phyloP scores from a whole-genome alignment of 2,329 filamentous ascomycete genomes.

The Aureobasidium namibiae region DNA sequence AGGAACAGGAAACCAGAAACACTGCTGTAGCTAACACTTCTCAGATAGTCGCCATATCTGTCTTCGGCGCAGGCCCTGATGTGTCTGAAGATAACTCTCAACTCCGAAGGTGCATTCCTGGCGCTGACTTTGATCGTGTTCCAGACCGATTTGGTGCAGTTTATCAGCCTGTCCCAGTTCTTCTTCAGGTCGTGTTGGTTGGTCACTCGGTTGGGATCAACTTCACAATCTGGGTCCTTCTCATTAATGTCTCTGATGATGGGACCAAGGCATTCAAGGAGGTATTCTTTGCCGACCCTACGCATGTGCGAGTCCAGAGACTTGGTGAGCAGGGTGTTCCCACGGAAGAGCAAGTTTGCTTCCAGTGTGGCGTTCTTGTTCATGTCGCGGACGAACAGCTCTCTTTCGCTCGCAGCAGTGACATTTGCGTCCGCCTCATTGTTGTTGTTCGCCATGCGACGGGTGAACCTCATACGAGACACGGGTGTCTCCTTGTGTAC shows the following conservation, averaged over 20 bases:
- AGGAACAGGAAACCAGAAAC: conserved; percentile 92
- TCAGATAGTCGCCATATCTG: conserved; percentile 84
- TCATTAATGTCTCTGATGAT: conserved; percentile 86
- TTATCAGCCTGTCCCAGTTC: conserved; percentile 73
- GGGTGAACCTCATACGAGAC: conserved; percentile 59
- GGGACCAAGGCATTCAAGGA: conserved; percentile 78
- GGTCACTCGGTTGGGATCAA: conserved; percentile 74
- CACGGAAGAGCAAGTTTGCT: conserved; percentile 88
- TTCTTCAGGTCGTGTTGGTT: conserved; percentile 63
- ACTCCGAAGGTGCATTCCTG: conserved; percentile 65
- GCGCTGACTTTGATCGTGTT: conserved; percentile 70
- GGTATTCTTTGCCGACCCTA: conserved; percentile 81
- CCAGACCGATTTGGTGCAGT: conserved; percentile 77
- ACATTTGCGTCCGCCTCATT: conserved; percentile 35
- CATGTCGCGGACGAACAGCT: conserved; percentile 67
- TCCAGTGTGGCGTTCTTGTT: conserved; percentile 73
- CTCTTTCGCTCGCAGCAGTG: conserved; percentile 48
- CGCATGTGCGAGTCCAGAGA: conserved; percentile 94
- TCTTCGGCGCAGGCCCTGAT: conserved; percentile 89
- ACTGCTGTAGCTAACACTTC: conserved; percentile 84
- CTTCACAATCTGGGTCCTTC: conserved; percentile 84
- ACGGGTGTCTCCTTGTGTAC: conserved; percentile 72
- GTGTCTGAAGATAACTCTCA: conserved; percentile 81
- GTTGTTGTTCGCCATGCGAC: conserved; percentile 62
- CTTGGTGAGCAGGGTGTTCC: conserved; percentile 89